Evolutionary conservation across 2,329 filamentous ascomycete species (phyloP).

Genomic region (Colletotrichum sp.): DNA sequence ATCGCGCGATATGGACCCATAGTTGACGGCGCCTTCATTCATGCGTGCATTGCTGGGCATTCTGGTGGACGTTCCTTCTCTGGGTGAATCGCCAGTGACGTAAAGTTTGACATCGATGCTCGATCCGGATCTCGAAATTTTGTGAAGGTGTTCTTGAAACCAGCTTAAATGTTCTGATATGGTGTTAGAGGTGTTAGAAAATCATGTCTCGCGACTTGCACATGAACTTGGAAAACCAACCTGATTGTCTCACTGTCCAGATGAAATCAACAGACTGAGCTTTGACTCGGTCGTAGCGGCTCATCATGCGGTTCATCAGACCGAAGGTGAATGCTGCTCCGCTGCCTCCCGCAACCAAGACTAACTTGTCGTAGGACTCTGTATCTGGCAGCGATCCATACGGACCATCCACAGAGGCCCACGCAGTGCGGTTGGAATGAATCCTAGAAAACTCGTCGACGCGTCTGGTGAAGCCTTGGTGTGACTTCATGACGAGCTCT

Average conservation of each 20-base stretch:
- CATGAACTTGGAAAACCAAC: neutral
- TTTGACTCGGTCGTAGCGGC: neutral
- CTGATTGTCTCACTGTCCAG: neutral
- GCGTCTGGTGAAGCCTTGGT: slow-evolving; percentile 56
- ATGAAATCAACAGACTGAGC: neutral
- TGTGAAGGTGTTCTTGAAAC: neutral
- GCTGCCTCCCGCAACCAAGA: slow-evolving; percentile 28
- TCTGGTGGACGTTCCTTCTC: fast-evolving
- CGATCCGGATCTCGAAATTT: neutral
- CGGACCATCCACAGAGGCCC: slow-evolving; percentile 56
- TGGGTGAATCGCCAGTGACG: neutral
- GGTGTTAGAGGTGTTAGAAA: neutral
- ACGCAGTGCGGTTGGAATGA: slow-evolving; percentile 42
- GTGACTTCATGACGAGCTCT: slow-evolving; percentile 56
- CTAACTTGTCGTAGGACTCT: slow-evolving; percentile 20
- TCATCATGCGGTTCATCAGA: neutral
- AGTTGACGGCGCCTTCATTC: neutral
- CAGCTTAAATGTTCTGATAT: neutral
- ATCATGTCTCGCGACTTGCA: fast-evolving
- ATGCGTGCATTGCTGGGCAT: fast-evolving
- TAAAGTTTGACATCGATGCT: neutral
- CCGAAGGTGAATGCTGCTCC: slow-evolving; percentile 30
- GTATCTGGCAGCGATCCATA: slow-evolving; percentile 58
- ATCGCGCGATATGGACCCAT: neutral
- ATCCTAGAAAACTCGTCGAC: slow-evolving; percentile 46